phyloP scores from a whole-genome alignment of 495 filamentous ascomycete genomes.

The Penicillium taxi region DNA sequence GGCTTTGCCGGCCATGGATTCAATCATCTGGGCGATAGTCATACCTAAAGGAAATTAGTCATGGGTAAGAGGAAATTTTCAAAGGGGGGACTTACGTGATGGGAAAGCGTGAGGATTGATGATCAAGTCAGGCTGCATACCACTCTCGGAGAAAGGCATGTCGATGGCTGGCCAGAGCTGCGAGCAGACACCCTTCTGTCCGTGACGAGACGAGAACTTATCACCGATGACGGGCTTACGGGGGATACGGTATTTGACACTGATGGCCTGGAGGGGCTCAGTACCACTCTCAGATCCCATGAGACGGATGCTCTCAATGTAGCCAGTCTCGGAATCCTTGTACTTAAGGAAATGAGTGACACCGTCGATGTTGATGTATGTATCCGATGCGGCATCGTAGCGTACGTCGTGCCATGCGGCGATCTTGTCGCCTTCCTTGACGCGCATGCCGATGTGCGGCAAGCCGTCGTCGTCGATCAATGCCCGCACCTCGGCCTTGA shows the following conservation, averaged over 20 bases:
- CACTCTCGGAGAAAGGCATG: constrained; percentile 96
- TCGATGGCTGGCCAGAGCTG: constrained; percentile 91
- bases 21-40: constrained; percentile 99
- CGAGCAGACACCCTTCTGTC: constrained; percentile 67
- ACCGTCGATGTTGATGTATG: constrained; percentile 65
- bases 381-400: constrained; percentile 54
- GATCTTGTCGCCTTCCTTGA: constrained; percentile 73
- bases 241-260: constrained; percentile 87
- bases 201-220: constrained; percentile 53
- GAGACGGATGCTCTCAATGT: constrained; percentile 85
- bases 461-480: constrained; percentile 81
- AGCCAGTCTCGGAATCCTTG: constrained; percentile 80
- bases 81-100: constrained; percentile 53
- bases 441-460: constrained; percentile 63
- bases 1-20: constrained; percentile 91
- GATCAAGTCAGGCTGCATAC: constrained; percentile 94
- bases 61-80: neutral
- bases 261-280: constrained; percentile 75
- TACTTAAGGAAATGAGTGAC: constrained; percentile 79
- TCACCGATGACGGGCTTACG: constrained; percentile 83
- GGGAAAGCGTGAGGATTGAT: constrained; percentile 99
- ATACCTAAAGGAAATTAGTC: constrained; percentile 45
- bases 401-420: constrained; percentile 86
- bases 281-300: constrained; percentile 73
- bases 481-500: constrained; percentile 55